Evolutionary conservation across 768 basidiomycete genomes (phyloP), one percentile per base, ranked within the genome.

Genomic region (Lepiota subincarnata): DNA sequence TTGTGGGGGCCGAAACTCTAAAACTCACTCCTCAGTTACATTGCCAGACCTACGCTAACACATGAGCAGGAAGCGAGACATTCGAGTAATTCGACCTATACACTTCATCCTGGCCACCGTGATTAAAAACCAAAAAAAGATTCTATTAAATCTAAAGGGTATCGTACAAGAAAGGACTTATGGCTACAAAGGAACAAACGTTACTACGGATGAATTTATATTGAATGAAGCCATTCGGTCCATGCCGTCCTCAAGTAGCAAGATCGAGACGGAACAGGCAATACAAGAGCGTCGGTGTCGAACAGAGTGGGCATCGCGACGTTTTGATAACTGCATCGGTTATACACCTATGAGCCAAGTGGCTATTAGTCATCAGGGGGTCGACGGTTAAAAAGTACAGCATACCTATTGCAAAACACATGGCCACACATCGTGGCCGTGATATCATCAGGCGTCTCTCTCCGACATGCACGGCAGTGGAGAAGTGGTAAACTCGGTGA

Each of bases 361-460:
- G 5, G 24, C 5, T 5, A 24, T 24, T 24, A 24, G 24, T 24
- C 24, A 24, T 24, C 24, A 24, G 24, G 24, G 24, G 24, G 24
- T 5, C 24, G 5, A 24, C 24, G 24, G 24, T 24, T 24, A 24
- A 24, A 24, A 2, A 2, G 24, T 24, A 24, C 24, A 24, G 24
- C 77, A 19, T 53, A 82, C 83, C 70, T 54, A 50, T 79, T 73
- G 59, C 83, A 85, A 57, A 85, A 85, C 14, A 85, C 59, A 56
- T 85, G 83, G 2, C 83, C 83, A 59, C 83, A 85, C 65, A 81
- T 77, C 3, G 79, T 83, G 18, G 76, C 82, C 2, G 79, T 83
- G 41, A 76, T 73, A 54, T 82, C 74, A 34, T 75, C 71, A 48
- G 79, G 80, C 1, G 74, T 72, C 48, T 82, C 74, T 20, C 67